Percentiles rank a stretch among this genome's conserved stretches.
These are phyloP conservation scores for Leccinum colubrinum DNA, from an alignment of 1,284 basidiomycete genomes.

Conservation along the genomic window DNA sequence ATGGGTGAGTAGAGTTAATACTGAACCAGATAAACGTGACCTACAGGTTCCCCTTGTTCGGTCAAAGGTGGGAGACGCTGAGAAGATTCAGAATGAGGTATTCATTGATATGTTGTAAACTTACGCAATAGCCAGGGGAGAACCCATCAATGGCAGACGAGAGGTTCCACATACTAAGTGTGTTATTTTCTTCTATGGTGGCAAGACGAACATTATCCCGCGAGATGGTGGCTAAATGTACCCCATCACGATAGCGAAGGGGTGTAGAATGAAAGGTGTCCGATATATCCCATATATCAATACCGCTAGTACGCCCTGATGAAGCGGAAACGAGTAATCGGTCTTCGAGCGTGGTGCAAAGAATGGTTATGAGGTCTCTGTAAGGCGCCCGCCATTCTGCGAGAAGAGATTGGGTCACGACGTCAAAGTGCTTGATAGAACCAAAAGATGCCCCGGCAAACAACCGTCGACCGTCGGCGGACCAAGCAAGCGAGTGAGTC, in stretches of 20 bases:
- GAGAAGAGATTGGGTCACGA: background rate
- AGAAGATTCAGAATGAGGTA: background rate
- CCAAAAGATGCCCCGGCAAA: too few species aligned
- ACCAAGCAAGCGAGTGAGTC: too few species aligned
- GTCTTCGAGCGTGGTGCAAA: slow-evolving; percentile 6
- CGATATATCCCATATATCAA: slow-evolving; percentile 14
- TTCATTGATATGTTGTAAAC: background rate
- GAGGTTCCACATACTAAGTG: background rate
- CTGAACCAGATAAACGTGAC: too few species aligned
- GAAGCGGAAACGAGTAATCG: slow-evolving; percentile 12
- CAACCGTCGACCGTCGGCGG: too few species aligned
- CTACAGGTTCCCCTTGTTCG: too few species aligned
- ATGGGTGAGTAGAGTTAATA: too few species aligned
- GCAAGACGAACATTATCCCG: background rate
- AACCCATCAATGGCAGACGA: background rate
- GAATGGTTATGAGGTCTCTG: background rate
- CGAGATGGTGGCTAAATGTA: slow-evolving; percentile 1
- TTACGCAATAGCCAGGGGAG: slow-evolving; percentile 4
- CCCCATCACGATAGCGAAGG: slow-evolving; percentile 1
- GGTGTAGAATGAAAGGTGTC: background rate
- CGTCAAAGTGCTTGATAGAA: too few species aligned
- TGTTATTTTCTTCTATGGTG: background rate
- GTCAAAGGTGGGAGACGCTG: too few species aligned
- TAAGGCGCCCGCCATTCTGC: background rate
- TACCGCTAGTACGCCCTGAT: background rate